Base-by-base conservation (phyloP, 768 basidiomycete genomes). In the Russula vinacea region DNA sequence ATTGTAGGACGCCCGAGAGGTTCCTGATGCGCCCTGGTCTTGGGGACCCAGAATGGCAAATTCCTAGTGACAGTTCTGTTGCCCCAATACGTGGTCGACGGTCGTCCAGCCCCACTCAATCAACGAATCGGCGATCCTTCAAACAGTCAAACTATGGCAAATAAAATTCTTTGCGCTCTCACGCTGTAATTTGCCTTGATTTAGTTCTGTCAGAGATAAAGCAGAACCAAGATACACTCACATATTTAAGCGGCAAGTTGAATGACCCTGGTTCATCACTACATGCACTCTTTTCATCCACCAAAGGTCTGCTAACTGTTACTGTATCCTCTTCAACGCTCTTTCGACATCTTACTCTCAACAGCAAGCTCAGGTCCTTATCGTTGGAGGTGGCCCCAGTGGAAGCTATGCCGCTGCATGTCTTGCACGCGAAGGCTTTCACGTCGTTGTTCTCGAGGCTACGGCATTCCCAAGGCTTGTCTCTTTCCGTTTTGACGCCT, bases 351-450 rank as follows among this genome's bases (percentile, higher is more conserved):
- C 52, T 53, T 45, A 51, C 19, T 9, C 45, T 19, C 32, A 39
- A 50, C 42, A 68, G 75, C 70, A 70, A 51, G 62, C 75, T 16
- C 73, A 75, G 52, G 63, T 84, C 60, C 78, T 83, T 45, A 80
- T 87, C 37, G 73, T 86, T 14, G 85, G 85, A 10, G 85, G 85
- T 55, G 85, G 85, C 17, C 85, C 85, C 0, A 81, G 78, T 8
- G 85, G 85, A 33, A 79, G 78, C 65, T 86, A 81, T 64, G 74
- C 83, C n/a, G 83, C 85, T 2, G 72, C 82, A 6, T 78, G 76
- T 33, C 78, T 87, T 6, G 81, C 82, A 11, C 74, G 79, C n/a
- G 85, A 87, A 69, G 84, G 84, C 4, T 69, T 83, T 52, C 77
- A 83, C 49, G 86, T 87, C 29, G 79, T 82, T 17, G 65, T 86